Evolutionary conservation across 805 yeast species (phyloP), one percentile per base, ranked within the genome.

Genomic region (Cyberlindnera samutprakarnensis): DNA sequence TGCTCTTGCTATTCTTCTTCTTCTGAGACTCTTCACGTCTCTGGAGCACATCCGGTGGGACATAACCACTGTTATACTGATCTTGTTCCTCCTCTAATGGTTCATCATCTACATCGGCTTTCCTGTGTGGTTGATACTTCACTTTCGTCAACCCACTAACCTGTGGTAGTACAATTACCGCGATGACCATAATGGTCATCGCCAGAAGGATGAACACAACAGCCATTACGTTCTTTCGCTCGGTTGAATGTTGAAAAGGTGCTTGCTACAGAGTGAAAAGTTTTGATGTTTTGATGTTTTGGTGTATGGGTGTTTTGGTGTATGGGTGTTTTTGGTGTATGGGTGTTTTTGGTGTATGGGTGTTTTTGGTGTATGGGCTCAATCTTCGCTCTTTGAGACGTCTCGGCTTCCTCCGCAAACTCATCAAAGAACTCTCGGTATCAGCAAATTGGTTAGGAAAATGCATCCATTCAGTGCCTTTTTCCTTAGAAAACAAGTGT

Each of bases 141-240:
- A 64, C 57, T 4, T 59, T 53, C 4, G 75, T 71, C 30, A 74
- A 49, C 4, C 77, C 77, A 5, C 73, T 64, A 11, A 67, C 39
- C 31, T 65, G 53, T 6, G 82, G 82, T 22, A 75, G 61, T 9
- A 59, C 44, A 3, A 70, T 48, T 15, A 68, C 45, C 0, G 58
- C 56, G 10, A 70, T 52, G 8, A 71, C 54, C 13, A 69, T 47
- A 6, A 65, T 40, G n/a, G 72, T 57, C 12, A 71, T 39, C 3
- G 64, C 31, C 9, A 72, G 21, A 19, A 62, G 57, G 2, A 60
- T 46, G 27, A 31, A 22, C 14, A 38, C 23, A 4, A 26, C 28
- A 9, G 31, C 19, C 40, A 33, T 33, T 12, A 23, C n/a, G n/a
- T n/a, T n/a, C n/a, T n/a, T n/a, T n/a, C n/a, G n/a, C n/a, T n/a